These are phyloP conservation scores for Dichotomopilus funicola DNA, from an alignment of 2,329 filamentous ascomycete species.

Conservation along the genomic window DNA sequence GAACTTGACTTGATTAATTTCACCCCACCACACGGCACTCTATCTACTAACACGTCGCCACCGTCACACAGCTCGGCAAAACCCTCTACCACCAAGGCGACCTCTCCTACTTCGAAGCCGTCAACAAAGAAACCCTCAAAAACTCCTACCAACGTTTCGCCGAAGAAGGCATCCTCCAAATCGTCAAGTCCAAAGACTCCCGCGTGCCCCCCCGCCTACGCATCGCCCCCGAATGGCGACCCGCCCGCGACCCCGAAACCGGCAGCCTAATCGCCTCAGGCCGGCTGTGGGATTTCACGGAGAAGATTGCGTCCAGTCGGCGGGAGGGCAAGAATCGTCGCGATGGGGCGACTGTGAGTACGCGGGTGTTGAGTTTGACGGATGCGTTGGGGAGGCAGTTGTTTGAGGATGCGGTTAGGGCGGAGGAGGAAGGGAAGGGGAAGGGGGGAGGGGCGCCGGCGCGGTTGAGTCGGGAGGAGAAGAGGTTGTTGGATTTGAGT, in stretches of 20 bases:
- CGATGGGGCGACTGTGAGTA: constrained; percentile 86
- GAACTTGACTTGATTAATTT: too few species aligned
- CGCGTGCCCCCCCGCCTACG: constrained; percentile 58
- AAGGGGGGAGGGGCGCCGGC: constrained; percentile 30
- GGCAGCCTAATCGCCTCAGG: constrained; percentile 62
- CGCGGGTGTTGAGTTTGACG: constrained; percentile 69
- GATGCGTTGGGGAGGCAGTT: constrained; percentile 65
- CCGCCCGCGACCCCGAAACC: constrained; percentile 55
- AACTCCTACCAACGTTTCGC: constrained; percentile 86
- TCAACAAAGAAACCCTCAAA: constrained; percentile 95
- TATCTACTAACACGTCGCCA: background rate
- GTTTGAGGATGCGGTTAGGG: constrained; percentile 51
- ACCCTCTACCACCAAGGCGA: constrained; percentile 97
- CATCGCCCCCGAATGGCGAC: constrained; percentile 69
- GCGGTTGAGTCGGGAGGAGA: constrained; percentile 47
- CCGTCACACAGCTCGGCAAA: constrained; percentile 65
- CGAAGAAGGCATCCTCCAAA: constrained; percentile 80
- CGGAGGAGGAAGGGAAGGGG: constrained; percentile 30
- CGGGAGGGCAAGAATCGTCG: constrained; percentile 92
- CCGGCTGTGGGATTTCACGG: constrained; percentile 84
- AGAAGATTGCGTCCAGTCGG: constrained; percentile 73
- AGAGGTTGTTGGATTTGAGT: constrained; percentile 36
- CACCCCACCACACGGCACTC: background rate
- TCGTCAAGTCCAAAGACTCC: constrained; percentile 61
- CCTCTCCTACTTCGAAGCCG: constrained; percentile 92